Percentiles rank a stretch among this genome's conserved stretches.
Conservation (phyloP, 305 asterid species). For the Striga hermonthica region DNA sequence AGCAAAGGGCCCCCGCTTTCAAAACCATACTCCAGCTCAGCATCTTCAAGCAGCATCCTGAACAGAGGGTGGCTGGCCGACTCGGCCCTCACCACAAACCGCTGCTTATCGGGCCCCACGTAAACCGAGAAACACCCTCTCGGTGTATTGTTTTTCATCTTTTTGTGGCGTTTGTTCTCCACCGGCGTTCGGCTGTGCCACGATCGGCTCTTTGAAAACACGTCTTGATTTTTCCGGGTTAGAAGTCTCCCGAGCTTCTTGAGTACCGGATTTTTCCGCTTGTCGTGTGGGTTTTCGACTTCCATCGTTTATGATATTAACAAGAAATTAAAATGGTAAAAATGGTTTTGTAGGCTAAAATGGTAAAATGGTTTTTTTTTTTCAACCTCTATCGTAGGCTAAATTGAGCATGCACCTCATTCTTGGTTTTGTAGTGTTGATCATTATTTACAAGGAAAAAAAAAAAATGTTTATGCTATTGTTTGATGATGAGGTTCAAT, state of each 20-base stretch:
- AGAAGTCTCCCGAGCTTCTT: constrained; percentile 40
- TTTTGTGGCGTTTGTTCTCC: neutral
- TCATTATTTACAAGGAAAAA: constrained; percentile 30
- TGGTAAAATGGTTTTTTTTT: neutral
- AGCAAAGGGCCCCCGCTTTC: constrained; percentile 49
- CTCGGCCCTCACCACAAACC: constrained; percentile 58
- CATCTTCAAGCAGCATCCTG: constrained; percentile 73
- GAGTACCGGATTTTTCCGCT: constrained; percentile 29
- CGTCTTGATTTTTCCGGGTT: neutral
- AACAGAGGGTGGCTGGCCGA: constrained; percentile 61
- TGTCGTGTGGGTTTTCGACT: constrained; percentile 7
- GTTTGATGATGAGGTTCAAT: no score
- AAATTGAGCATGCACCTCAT: constrained; percentile 41
- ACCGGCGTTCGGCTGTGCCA: no score
- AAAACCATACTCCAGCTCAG: constrained; percentile 66
- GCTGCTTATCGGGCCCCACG: constrained; percentile 60
- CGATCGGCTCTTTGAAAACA: constrained; percentile 26
- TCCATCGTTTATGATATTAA: constrained; percentile 28
- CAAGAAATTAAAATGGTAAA: neutral
- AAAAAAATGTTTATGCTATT: no score
- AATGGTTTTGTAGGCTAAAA: neutral
- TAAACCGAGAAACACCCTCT: constrained; percentile 70
- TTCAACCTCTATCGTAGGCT: constrained; percentile 67
- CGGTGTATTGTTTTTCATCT: constrained; percentile 29
- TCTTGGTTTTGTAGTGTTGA: constrained; percentile 37